Conservation (phyloP, 2,329 filamentous ascomycete genomes). For the Aspergillus vadensis region DNA sequence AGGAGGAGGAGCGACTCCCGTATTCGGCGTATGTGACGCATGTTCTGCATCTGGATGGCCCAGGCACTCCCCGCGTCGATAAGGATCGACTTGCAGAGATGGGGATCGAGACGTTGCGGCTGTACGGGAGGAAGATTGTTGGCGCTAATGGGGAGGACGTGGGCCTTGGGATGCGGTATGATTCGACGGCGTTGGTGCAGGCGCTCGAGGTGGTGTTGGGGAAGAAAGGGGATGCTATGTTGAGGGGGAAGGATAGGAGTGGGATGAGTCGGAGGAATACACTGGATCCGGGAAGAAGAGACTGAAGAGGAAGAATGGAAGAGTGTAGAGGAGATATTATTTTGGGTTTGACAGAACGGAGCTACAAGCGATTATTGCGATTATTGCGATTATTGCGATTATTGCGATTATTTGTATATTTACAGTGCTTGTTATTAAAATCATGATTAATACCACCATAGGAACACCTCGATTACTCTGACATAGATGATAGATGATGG, state of each 20-base stretch:
- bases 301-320: slow-evolving; percentile 24
- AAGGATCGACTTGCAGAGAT: slow-evolving; percentile 61
- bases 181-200: slow-evolving; percentile 71
- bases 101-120: slow-evolving; percentile 74
- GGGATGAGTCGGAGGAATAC: slow-evolving; percentile 63
- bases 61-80: slow-evolving; percentile 70
- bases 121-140: slow-evolving; percentile 68
- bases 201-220: slow-evolving; percentile 78
- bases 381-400: neutral
- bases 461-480: neutral
- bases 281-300: slow-evolving; percentile 40
- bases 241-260: slow-evolving; percentile 38
- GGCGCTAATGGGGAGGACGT: slow-evolving; percentile 45
- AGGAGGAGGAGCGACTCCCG: slow-evolving; percentile 40
- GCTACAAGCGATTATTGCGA: no score
- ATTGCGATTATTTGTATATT: neutral
- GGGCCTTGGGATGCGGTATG: slow-evolving; percentile 66
- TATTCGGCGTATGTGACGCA: slow-evolving; percentile 77
- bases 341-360: neutral
- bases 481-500: slow-evolving; percentile 4
- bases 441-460: slow-evolving; percentile 4
- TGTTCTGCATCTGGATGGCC: slow-evolving; percentile 74
- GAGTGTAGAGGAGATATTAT: no score
- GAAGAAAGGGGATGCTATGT: slow-evolving; percentile 57
- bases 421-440: slow-evolving; percentile 2